Conservation (phyloP, 306 rosid species). For the Begonia loranthoides region DNA sequence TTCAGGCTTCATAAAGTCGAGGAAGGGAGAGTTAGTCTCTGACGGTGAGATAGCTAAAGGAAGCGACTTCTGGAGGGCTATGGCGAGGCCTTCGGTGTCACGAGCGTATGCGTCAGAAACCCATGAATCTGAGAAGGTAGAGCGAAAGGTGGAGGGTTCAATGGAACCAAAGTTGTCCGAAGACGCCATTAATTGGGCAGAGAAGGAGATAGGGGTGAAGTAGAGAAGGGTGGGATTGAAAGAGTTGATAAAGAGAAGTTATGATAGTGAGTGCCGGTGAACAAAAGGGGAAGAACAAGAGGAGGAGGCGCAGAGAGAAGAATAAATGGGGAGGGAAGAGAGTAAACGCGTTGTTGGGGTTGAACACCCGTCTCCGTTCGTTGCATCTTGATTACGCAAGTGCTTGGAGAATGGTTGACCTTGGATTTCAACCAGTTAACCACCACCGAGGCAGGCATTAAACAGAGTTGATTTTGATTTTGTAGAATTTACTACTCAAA, state of each 20-base stretch:
- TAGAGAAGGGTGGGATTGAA: not conserved
- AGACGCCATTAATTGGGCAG: constrained; percentile 30
- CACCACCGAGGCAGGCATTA: no score
- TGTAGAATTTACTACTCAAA: no score
- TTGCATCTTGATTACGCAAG: no score
- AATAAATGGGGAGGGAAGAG: constrained; percentile 6
- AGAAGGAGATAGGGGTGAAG: not conserved
- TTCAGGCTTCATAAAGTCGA: constrained; percentile 12
- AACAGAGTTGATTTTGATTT: no score
- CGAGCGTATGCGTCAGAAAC: constrained; percentile 33
- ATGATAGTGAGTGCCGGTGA: not conserved
- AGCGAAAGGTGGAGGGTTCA: constrained; percentile 35
- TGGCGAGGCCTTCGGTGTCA: constrained; percentile 38
- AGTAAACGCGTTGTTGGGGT: constrained; percentile 64
- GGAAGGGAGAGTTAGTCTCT: constrained; percentile 15
- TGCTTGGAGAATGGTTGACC: no score
- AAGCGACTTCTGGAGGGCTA: constrained; percentile 51
- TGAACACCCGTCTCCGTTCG: constrained; percentile 52
- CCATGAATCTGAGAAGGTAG: constrained; percentile 35
- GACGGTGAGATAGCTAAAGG: constrained; percentile 6
- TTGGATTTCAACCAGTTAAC: no score
- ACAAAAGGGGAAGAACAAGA: not conserved
- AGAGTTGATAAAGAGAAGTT: not conserved
- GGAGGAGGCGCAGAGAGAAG: constrained; percentile 1
- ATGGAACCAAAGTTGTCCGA: constrained; percentile 33